phyloP scores from a whole-genome alignment of 78 protist genomes.

The Tieghemostelium lacteum region DNA sequence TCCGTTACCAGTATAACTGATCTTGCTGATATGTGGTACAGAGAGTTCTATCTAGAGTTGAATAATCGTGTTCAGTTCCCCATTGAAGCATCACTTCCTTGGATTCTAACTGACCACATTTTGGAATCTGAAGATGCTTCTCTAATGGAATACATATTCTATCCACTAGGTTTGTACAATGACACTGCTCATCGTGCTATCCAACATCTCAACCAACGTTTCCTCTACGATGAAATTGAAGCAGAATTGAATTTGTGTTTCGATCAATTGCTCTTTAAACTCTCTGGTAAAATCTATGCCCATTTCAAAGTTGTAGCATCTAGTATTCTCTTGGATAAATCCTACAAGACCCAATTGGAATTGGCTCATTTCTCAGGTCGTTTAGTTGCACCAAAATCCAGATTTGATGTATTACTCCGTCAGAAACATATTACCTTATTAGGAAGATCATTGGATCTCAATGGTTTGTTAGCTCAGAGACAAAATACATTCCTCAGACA shows the following conservation, averaged over 20 bases:
- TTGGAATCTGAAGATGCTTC: conserved; percentile 73
- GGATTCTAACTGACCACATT: conserved; percentile 91
- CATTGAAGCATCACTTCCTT: conserved; percentile 91
- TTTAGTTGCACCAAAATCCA: conserved; percentile 71
- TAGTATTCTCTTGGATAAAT: conserved; percentile 74
- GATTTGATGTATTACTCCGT: conserved; percentile 84
- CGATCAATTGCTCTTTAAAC: conserved; percentile 91
- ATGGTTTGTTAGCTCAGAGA: conserved; percentile 86
- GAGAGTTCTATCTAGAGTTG: conserved; percentile 93
- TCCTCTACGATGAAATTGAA: conserved; percentile 91
- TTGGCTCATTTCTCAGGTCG: conserved; percentile 42
- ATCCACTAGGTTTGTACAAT: conserved; percentile 92
- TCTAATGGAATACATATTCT: conserved; percentile 80
- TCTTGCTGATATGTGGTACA: conserved; percentile 91
- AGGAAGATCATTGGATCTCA: conserved; percentile 88
- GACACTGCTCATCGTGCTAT: conserved; percentile 91
- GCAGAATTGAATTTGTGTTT: conserved; percentile 93
- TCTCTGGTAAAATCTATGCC: conserved; percentile 79
- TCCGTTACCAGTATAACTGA: conserved; percentile 78
- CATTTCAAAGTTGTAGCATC: conserved; percentile 87
- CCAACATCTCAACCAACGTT: conserved; percentile 63
- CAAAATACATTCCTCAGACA: conserved; percentile 65
- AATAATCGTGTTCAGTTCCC: conserved; percentile 89
- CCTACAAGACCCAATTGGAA: conserved; percentile 53
- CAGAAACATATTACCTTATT: conserved; percentile 87